Base-by-base conservation (phyloP, 116 monocot species). In the Iris pallida region DNA sequence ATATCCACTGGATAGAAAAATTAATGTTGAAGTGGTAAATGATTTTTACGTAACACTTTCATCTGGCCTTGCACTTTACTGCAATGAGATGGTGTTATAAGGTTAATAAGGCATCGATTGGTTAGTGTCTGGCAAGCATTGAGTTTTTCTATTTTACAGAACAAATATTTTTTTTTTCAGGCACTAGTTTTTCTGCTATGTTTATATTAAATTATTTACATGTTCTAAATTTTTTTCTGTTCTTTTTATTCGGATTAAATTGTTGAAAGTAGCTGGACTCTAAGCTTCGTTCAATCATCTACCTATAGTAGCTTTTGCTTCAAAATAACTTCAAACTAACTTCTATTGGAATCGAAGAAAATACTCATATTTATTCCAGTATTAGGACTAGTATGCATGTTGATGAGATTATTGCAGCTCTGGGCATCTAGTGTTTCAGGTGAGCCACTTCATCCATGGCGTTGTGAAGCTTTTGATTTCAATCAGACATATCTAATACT, bases 351-450 rank as follows among this genome's bases (percentile, higher is more conserved):
- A 42, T 41, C 60, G 9, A 2, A 41, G 14, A 18, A 20, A 7
- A 2, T 65, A 6, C 11, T 0, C 6, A 10, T 55, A 13, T 55
- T 53, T 13, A 8, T 41, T 12, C 18, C 41, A 55, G 8, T 16
- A 8, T 4, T 41, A 42, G 12, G 8, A 10, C 8, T 7, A 11
- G 13, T 16, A 55, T 16, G 20, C 12, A 11, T 46, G 17, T 16
- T 63, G 80, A 89, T 54, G 96, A 96, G 71, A 96, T 96, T 48
- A 96, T 89, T 4, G 67, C 47, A 54, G 96, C 96, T 0, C 78
- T 96, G 40, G 96, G 92, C 47, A 96, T 96, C 59, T 77, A 81
- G 42, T 96, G 96, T 78, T 96, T 91, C 87, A 96, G 96, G 96
- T 92, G 71, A 64, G 30, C 45, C n/a, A 44, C 12, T 41, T 60